Conservation (phyloP, 164 flowering plant genomes). For the Chloranthus sessilifolius region DNA sequence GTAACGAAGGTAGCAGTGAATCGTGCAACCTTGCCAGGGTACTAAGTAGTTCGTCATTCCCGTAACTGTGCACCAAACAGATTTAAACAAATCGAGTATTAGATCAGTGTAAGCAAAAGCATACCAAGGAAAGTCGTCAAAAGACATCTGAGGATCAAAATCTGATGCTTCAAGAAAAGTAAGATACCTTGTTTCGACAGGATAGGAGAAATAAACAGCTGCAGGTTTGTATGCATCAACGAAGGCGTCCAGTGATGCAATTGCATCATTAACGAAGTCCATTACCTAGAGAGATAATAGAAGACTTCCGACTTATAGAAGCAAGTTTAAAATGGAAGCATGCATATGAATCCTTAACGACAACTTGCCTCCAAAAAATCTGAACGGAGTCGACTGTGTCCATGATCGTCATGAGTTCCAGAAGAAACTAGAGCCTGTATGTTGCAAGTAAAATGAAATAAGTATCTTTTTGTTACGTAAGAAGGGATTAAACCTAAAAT, state of each 20-base stretch:
- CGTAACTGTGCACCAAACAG: constrained; percentile 41
- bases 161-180: not conserved
- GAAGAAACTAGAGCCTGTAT: constrained; percentile 58
- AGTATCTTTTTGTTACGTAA: too few relatives aligned
- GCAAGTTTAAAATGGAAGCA: not conserved
- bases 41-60: constrained; percentile 69
- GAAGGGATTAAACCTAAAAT: too few relatives aligned
- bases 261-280: constrained; percentile 94
- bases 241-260: constrained; percentile 73
- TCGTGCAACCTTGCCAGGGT: constrained; percentile 76
- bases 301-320: not conserved
- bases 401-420: constrained; percentile 37
- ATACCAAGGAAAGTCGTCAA: too few relatives aligned
- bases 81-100: not conserved
- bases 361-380: constrained; percentile 73
- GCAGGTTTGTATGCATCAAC: constrained; percentile 72
- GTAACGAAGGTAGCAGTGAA: constrained; percentile 70
- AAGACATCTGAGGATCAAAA: too few relatives aligned
- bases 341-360: constrained; percentile 1
- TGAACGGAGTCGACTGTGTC: constrained; percentile 35
- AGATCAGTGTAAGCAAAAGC: not conserved
- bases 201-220: constrained; percentile 62
- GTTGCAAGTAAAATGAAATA: not conserved
- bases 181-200: constrained; percentile 59
- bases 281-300: constrained; percentile 52